Conservation (phyloP, 768 basidiomycete species). For the Boletales sp. region DNA sequence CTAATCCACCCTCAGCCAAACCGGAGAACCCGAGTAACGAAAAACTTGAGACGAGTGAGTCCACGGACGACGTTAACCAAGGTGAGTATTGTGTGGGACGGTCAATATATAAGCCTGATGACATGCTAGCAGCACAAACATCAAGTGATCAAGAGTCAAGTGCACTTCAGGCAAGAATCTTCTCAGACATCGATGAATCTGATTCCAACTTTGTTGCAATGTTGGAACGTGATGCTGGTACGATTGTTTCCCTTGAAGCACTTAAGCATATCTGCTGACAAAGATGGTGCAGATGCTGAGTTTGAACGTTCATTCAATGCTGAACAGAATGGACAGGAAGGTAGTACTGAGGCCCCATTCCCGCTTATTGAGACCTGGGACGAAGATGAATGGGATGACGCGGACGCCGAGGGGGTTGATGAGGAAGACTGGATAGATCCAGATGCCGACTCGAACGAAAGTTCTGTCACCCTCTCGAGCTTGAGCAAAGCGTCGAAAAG, state of each 20-base stretch:
- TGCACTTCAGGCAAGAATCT: constrained; percentile 1
- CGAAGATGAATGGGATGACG: constrained; percentile 30
- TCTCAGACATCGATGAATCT: constrained; percentile 24
- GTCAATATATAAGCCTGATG: constrained; percentile 1
- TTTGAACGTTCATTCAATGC: constrained; percentile 21
- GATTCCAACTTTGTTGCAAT: constrained; percentile 25
- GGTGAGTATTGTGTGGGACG: constrained; percentile 9
- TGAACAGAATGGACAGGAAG: constrained; percentile 14
- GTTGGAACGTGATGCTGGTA: constrained; percentile 32
- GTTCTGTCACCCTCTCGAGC: constrained; percentile 55
- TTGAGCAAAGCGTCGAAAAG: constrained; percentile 55
- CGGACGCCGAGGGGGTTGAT: constrained; percentile 45
- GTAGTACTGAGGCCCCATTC: constrained; percentile 14
- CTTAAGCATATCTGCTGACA: constrained; percentile 2
- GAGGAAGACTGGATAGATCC: constrained; percentile 45
- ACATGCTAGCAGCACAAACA: constrained; percentile 1
- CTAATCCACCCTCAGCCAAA: constrained; percentile 10
- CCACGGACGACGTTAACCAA: neutral
- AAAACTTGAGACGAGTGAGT: constrained; percentile 1
- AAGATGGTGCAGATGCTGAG: constrained; percentile 18
- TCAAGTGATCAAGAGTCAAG: constrained; percentile 13
- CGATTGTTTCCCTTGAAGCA: neutral
- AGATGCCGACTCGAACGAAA: constrained; percentile 48
- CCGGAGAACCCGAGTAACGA: neutral
- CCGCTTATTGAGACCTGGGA: constrained; percentile 24